Evolutionary conservation across 306 rosid species (phyloP).

Genomic region (Vigna trinervia): DNA sequence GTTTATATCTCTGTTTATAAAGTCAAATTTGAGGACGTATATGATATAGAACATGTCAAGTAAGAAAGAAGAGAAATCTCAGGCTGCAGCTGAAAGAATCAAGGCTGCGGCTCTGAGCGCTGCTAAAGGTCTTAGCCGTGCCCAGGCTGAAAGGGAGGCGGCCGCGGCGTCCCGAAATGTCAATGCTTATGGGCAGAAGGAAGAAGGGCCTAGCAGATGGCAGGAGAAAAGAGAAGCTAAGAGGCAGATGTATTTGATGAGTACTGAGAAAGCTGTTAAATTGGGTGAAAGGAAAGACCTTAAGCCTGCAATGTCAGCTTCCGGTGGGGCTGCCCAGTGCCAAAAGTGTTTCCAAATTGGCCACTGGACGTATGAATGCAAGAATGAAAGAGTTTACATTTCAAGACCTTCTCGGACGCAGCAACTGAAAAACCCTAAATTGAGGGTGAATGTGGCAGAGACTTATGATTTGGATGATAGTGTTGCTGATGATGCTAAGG

Average conservation of each 20-base stretch:
- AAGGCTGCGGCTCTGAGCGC: constrained; percentile 95
- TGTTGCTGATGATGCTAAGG: constrained; percentile 51
- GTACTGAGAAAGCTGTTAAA: constrained; percentile 95
- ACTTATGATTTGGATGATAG: constrained; percentile 67
- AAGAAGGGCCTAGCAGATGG: constrained; percentile 99
- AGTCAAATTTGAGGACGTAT: constrained; percentile 11
- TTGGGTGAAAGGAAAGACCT: constrained; percentile 92
- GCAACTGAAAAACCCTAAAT: constrained; percentile 87
- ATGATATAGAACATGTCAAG: constrained; percentile 69
- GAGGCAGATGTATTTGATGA: constrained; percentile 98
- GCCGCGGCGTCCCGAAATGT: constrained; percentile 95
- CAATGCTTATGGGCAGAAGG: constrained; percentile 99
- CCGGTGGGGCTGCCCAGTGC: constrained; percentile 73
- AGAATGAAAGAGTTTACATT: constrained; percentile 91
- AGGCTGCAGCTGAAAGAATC: constrained; percentile 94
- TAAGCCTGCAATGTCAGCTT: constrained; percentile 58
- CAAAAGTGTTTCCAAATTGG: constrained; percentile 90
- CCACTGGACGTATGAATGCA: constrained; percentile 98
- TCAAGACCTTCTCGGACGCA: constrained; percentile 95
- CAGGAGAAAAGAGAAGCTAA: constrained; percentile 99
- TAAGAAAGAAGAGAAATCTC: constrained; percentile 96
- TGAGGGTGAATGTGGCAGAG: constrained; percentile 67
- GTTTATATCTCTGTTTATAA: constrained; percentile 15
- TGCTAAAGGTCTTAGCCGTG: constrained; percentile 96
- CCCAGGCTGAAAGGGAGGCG: constrained; percentile 97